Evolutionary conservation across 805 yeast species (phyloP), one percentile per base, ranked within the genome.

Genomic region (Candida parachauliodes): DNA sequence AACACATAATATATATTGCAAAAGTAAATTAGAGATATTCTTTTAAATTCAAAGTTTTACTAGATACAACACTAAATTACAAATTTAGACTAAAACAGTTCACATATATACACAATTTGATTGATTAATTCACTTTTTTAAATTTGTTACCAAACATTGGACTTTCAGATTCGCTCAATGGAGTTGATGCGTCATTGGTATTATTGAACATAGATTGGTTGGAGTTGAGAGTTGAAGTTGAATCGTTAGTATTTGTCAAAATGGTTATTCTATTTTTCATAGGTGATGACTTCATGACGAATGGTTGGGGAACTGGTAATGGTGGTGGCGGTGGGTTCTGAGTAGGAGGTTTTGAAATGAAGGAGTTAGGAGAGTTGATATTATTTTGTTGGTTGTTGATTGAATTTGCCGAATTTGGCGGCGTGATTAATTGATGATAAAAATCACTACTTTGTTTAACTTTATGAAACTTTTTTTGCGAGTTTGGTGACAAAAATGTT

Each of bases 161-260:
- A 12, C 41, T 37, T 8, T 57, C 61, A 36, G 49, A 58, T 33
- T 56, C 62, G 39, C 63, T 59, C 17, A 52, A 43, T n/a, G 70
- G 70, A 24, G 69, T 62, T 6, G 51, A 43, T 9, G n/a, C 16
- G 16, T 30, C 15, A 25, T 36, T 24, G n/a, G 15, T 32, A 19
- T 19, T 20, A 29, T 29, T 10, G 10, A 18, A 3, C 24, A 26
- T 22, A 7, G 8, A 22, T 21, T 20, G 18, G 15, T 28, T 34
- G 25, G 37, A 28, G 2, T 21, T 20, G 16, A 34, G n/a, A 7
- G 37, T 28, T 15, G 37, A 24, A 3, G 18, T 23, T 17, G 37
- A 28, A 24, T 28, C 37, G 15, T 34, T 34, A 6, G 25, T 6
- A 7, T 14, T 34, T 5, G 30, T 34, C 8, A 14, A 14, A 4